These are phyloP conservation scores for Scheffersomyces quercinus DNA, from an alignment of 1,139 yeast genomes.

Conservation along the genomic window DNA sequence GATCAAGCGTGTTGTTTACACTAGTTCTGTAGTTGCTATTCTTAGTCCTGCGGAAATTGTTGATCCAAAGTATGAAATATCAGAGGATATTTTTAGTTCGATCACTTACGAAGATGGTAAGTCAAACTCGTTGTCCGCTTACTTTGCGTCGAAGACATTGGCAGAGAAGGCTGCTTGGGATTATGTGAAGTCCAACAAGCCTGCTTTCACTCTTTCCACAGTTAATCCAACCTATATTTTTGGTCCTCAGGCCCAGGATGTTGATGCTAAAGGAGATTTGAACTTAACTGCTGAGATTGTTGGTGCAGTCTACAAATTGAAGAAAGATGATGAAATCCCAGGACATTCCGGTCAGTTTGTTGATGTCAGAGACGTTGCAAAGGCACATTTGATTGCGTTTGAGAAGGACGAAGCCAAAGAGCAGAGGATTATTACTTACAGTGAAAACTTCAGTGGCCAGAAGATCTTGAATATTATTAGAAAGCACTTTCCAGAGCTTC, in stretches of 20 bases:
- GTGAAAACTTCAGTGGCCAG: constrained; percentile 32
- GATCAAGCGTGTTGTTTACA: constrained; percentile 36
- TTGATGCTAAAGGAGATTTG: constrained; percentile 15
- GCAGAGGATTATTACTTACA: constrained; percentile 26
- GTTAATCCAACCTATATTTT: constrained; percentile 24
- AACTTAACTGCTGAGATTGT: constrained; percentile 20
- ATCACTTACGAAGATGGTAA: constrained; percentile 38
- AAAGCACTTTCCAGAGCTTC: constrained; percentile 8
- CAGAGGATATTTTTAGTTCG: constrained; percentile 11
- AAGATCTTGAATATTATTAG: constrained; percentile 30
- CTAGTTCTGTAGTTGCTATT: constrained; percentile 47
- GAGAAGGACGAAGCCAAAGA: constrained; percentile 24
- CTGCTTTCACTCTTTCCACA: constrained; percentile 13
- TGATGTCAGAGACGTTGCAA: constrained; percentile 45
- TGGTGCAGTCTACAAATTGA: constrained; percentile 19
- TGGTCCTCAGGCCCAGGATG: constrained; percentile 31
- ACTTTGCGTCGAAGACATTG: constrained; percentile 34
- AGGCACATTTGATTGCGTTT: constrained; percentile 33
- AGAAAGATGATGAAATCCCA: constrained; percentile 16
- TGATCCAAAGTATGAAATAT: too few relatives aligned
- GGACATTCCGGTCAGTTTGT: constrained; percentile 31
- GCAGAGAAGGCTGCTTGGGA: constrained; percentile 51
- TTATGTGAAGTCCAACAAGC: constrained; percentile 24
- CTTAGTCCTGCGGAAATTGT: constrained; percentile 29
- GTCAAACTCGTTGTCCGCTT: constrained; percentile 22